These are phyloP conservation scores for Leccinum imitatum DNA, from an alignment of 768 basidiomycete species.

Conservation along the genomic window DNA sequence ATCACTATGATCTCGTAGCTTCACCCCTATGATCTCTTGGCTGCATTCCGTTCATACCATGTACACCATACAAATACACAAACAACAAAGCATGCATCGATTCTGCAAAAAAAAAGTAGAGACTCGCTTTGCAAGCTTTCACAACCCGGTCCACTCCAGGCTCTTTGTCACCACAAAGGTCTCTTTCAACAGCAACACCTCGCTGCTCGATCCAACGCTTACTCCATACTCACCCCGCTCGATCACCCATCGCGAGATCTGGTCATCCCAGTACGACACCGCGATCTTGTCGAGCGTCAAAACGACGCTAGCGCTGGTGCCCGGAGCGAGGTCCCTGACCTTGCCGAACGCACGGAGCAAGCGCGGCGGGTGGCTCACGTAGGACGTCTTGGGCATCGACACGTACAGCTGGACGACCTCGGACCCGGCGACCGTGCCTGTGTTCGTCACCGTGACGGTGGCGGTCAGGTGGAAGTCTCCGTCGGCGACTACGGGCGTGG, in stretches of 20 bases:
- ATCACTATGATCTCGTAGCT: neutral
- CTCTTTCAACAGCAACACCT: conserved; percentile 33
- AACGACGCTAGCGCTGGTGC: conserved; percentile 38
- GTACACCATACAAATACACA: conserved; percentile 4
- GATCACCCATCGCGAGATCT: conserved; percentile 47
- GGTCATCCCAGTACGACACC: conserved; percentile 62
- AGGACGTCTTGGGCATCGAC: conserved; percentile 52
- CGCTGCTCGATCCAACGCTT: conserved; percentile 45
- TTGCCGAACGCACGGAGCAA: conserved; percentile 71
- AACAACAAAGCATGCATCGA: neutral
- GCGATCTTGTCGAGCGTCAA: conserved; percentile 66
- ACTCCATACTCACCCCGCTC: conserved; percentile 51
- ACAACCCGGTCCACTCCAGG: conserved; percentile 72
- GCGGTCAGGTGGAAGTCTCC: conserved; percentile 48
- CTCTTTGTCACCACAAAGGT: conserved; percentile 38
- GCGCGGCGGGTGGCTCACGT: conserved; percentile 51
- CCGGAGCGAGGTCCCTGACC: conserved; percentile 49
- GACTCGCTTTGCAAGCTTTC: neutral
- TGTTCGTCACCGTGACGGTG: conserved; percentile 60
- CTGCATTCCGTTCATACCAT: neutral
- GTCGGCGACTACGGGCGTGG: conserved; percentile 38
- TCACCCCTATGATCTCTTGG: neutral
- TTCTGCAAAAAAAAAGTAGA: neutral
- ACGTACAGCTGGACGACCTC: conserved; percentile 77
- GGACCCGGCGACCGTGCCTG: conserved; percentile 55